Evolutionary conservation across 2,329 filamentous ascomycete species (phyloP), one percentile per base, ranked within the genome.

Genomic region (Ophiosphaerella korrae): DNA sequence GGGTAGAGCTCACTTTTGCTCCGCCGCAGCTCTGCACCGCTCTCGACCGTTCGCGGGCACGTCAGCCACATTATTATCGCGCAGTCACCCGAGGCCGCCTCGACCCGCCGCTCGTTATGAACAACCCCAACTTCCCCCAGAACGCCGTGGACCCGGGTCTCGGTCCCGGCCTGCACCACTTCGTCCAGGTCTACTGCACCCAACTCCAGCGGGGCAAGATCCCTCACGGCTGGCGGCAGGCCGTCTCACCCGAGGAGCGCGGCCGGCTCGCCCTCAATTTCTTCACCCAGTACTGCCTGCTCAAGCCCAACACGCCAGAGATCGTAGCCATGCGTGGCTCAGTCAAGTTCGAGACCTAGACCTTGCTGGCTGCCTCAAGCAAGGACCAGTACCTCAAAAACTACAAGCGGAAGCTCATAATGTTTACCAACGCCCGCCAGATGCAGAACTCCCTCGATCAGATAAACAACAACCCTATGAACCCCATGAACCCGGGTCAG

Each of bases 151-250:
- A 48, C 42, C 24, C 5, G 24, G 53, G 53, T 39, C 46, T 45
- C 37, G 58, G 59, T 21, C 44, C 60, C 16, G 60, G 60, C 41
- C 51, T 57, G 53, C 58, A 64, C 33, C 60, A 62, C 45, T 60
- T 72, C 38, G 39, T 70, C 49, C 52, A 53, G 35, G 66, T 69
- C 52, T 70, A 64, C 50, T 64, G 66, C 50, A 44, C 48, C 42
- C 59, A 64, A 42, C 59, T 59, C 23, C 60, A 66, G 32, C 59
- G 67, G 48, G 52, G 56, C 33, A 68, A 70, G 57, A 50, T 62
- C 2, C 63, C 62, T 12, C 63, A 55, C 7, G 66, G 65, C 44
- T 73, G 71, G 71, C 71, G 72, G 44, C 70, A 72, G 51, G 57
- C 61, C 3, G 57, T 62, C 13, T 16, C 53, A 8, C 58, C 68